Evolutionary conservation across 345 rosid genomes (phyloP).

Genomic region (Sonneratia caseolaris): DNA sequence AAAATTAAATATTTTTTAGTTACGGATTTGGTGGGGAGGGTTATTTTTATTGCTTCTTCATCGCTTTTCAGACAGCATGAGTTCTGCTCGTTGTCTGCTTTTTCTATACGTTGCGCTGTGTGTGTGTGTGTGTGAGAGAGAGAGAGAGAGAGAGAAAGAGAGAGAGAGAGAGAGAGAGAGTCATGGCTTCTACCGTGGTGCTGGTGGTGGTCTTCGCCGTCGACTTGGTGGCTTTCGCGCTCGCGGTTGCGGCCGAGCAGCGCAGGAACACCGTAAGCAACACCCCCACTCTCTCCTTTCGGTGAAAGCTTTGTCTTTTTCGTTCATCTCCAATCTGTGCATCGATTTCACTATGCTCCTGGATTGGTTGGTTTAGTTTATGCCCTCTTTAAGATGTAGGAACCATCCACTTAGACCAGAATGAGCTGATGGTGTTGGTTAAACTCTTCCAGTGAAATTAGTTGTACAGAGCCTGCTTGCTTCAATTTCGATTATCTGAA

Average conservation of each 20-base stretch:
- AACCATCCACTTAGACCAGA: background rate
- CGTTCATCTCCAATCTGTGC: background rate
- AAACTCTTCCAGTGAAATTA: background rate
- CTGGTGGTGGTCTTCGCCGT: conserved; percentile 51
- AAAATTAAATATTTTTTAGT: too few relatives aligned
- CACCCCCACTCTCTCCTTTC: background rate
- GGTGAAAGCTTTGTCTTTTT: background rate
- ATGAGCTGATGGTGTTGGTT: background rate
- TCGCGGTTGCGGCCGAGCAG: conserved; percentile 95
- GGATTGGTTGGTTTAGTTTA: background rate
- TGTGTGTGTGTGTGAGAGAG: too few relatives aligned
- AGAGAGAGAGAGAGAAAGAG: background rate
- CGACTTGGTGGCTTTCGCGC: conserved; percentile 80
- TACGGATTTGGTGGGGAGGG: too few relatives aligned
- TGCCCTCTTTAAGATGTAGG: background rate
- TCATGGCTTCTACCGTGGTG: conserved; percentile 74
- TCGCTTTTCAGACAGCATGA: background rate
- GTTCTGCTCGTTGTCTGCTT: background rate
- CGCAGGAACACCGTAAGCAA: conserved; percentile 80
- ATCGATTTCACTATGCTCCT: background rate
- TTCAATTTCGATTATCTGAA: background rate
- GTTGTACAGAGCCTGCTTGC: background rate
- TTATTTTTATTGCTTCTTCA: background rate
- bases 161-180: conserved; percentile 9
- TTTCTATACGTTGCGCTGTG: background rate